Evolutionary conservation across 306 rosid species (phyloP).

Genomic region (Lithocarpus polystachyus): DNA sequence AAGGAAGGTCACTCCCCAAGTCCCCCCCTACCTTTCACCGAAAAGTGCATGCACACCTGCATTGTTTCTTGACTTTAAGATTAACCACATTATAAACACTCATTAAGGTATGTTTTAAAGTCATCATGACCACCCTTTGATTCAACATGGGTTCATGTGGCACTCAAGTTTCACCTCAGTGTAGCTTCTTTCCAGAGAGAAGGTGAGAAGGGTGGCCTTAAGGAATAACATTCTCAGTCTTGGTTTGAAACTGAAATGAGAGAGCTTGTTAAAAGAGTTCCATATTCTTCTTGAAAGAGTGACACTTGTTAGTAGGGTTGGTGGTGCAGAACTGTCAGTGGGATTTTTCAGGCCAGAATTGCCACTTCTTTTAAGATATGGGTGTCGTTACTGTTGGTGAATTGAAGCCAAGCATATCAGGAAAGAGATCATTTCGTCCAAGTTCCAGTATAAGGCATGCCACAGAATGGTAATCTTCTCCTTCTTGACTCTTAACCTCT

Average conservation of each 20-base stretch:
- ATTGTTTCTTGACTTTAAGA: slow-evolving; percentile 58
- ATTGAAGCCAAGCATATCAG: slow-evolving; percentile 89
- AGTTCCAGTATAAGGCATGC: slow-evolving; percentile 96
- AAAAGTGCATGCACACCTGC: slow-evolving; percentile 65
- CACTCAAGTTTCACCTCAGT: slow-evolving; percentile 34
- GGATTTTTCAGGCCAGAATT: slow-evolving; percentile 2
- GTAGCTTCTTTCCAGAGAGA: slow-evolving; percentile 27
- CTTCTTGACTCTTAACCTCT: background rate
- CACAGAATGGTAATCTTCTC: slow-evolving; percentile 78
- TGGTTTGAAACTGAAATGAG: slow-evolving; percentile 6
- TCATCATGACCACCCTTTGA: slow-evolving; percentile 42
- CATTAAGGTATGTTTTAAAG: slow-evolving; percentile 48
- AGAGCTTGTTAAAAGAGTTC: slow-evolving; percentile 6
- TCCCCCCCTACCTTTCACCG: slow-evolving; percentile 73
- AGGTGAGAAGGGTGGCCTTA: slow-evolving; percentile 18
- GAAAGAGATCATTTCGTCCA: slow-evolving; percentile 84
- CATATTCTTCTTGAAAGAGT: slow-evolving; percentile 17
- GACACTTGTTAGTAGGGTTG: slow-evolving; percentile 24
- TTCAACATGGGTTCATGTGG: slow-evolving; percentile 61
- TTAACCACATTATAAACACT: slow-evolving; percentile 47
- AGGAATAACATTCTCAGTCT: slow-evolving; percentile 14
- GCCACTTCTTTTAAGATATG: slow-evolving; percentile 46
- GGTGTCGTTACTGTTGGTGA: slow-evolving; percentile 92
- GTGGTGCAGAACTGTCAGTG: slow-evolving; percentile 22
- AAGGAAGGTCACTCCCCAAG: slow-evolving; percentile 9